phyloP scores from a whole-genome alignment of 2,329 filamentous ascomycete species.

The Aspergillus hortae region DNA sequence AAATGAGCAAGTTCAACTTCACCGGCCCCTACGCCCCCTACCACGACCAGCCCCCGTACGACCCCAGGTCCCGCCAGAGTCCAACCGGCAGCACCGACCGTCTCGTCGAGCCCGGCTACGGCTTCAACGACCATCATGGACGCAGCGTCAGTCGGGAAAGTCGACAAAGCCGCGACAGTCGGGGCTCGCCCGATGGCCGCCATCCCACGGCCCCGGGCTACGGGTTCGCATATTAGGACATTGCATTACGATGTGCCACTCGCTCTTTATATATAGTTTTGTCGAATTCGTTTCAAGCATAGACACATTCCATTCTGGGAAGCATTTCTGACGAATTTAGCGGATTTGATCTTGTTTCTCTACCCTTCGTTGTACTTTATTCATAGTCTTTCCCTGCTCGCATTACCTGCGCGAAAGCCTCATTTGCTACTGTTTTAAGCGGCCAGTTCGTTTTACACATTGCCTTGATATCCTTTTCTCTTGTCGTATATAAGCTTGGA shows the following conservation, averaged over 20 bases:
- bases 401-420: neutral
- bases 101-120: slow-evolving; percentile 28
- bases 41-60: slow-evolving; percentile 24
- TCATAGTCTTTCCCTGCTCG: neutral
- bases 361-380: slow-evolving; percentile 3
- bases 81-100: slow-evolving; percentile 33
- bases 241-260: slow-evolving; percentile 4
- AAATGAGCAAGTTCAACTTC: slow-evolving; percentile 41
- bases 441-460: no score
- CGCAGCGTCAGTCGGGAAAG: slow-evolving; percentile 26
- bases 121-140: slow-evolving; percentile 21
- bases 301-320: slow-evolving; percentile 4
- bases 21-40: slow-evolving; percentile 40
- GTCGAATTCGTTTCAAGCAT: slow-evolving; percentile 3
- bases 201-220: slow-evolving; percentile 28
- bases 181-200: slow-evolving; percentile 31
- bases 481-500: neutral
- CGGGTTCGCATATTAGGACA: slow-evolving; percentile 31
- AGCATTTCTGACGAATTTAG: slow-evolving; percentile 9
- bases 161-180: slow-evolving; percentile 19
- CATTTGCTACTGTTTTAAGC: neutral
- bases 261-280: slow-evolving; percentile 3
- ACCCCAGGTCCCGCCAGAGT: slow-evolving; percentile 20
- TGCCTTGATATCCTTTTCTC: neutral
- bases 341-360: slow-evolving; percentile 4